Percentiles rank a stretch among this genome's conserved stretches.
Evolutionary conservation across 306 rosid species (phyloP).

Genomic region (Inga leiocalycina): DNA sequence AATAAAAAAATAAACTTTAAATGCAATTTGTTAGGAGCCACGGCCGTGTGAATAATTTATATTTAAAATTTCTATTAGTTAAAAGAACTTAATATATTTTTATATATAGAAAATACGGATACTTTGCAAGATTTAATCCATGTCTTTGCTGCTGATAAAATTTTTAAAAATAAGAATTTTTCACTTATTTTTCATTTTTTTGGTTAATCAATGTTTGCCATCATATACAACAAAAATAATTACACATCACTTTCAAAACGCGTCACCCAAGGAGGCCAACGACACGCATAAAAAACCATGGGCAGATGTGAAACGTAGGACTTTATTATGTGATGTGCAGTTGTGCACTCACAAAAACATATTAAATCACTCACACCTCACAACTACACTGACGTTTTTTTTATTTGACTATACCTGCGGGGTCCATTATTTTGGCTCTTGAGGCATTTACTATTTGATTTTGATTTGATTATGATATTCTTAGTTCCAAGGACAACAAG

Average conservation of each 20-base stretch:
- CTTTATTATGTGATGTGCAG: background rate
- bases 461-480: background rate
- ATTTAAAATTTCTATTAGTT: no score
- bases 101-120: no score
- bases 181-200: no score
- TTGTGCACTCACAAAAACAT: background rate
- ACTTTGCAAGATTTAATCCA: no score
- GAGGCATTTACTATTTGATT: background rate
- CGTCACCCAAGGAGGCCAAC: background rate
- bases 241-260: background rate
- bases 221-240: background rate
- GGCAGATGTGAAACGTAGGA: background rate
- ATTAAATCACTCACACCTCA: background rate
- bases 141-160: no score
- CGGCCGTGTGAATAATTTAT: no score
- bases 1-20: no score
- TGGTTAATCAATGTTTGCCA: background rate
- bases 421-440: background rate
- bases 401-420: background rate
- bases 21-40: no score
- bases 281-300: background rate
- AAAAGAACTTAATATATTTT: no score
- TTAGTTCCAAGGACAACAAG: no score
- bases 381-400: background rate
- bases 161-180: no score